Evolutionary conservation across 805 yeast genomes (phyloP), one percentile per base, ranked within the genome.

Genomic region (Candida oleophila): DNA sequence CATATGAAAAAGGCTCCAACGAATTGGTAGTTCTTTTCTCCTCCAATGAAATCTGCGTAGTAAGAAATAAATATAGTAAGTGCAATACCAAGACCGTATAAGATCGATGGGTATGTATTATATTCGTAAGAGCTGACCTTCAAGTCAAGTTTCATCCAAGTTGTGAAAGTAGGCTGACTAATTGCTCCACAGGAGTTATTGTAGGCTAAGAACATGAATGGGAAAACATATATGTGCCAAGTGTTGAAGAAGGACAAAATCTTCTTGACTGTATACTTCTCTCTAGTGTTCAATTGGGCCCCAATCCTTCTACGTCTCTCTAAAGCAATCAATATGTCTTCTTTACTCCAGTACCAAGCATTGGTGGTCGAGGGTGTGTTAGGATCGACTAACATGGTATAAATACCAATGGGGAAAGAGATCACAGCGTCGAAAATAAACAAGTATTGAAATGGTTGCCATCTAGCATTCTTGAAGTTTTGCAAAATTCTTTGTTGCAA

Each of bases 151-250:
- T 68, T 69, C 64, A 69, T 62, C 70, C 71, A 69, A 2, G 68
- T 59, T 38, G 65, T 60, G 46, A 68, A 68, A 0, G 74, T 67
- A 8, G 74, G 75, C 50, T 69, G 74, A 1, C 53, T 9, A 20
- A 28, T 54, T 1, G 75, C 71, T 22, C 60, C 46, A 54, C 69
- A 57, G 3, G 64, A 33, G 48, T 69, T 69, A 49, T 69, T 69
- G 52, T 65, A 69, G 11, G 67, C 62, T 49, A 68, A 60, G 48
- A 69, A 69, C 28, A 69, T 34, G 2, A 67, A 44, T 20, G 80
- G 80, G 54, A 76, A 75, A n/a, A 73, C 70, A 41, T 56, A 70
- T 16, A 72, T 61, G 58, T 77, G 81, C 82, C 82, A 77, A 3
- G 80, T 72, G 46, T 52, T 63, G 61, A 76, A 75, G 52, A 69